Percentiles rank a stretch among this genome's conserved stretches.
These are phyloP conservation scores for Fusarium poae DNA, from an alignment of 2,329 filamentous ascomycete species.

Conservation along the genomic window DNA sequence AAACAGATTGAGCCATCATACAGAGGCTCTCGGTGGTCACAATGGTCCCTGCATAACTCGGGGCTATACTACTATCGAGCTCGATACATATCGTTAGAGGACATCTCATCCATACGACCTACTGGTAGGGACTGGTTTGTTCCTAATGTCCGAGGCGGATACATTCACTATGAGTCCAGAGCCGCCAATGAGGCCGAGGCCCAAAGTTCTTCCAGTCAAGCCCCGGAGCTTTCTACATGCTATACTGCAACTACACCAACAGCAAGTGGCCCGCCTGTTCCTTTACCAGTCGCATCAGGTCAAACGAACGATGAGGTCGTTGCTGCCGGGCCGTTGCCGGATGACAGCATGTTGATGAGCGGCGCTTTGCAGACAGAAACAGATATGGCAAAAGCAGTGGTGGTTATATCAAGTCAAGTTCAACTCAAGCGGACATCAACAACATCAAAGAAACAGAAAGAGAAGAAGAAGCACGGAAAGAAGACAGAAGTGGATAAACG, in stretches of 20 bases:
- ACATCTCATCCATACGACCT: conserved; percentile 20
- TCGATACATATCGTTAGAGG: conserved; percentile 41
- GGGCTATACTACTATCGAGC: conserved; percentile 42
- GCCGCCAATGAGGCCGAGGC: conserved; percentile 18
- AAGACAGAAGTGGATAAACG: conserved; percentile 38
- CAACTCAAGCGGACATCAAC: conserved; percentile 14
- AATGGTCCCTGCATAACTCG: conserved; percentile 36
- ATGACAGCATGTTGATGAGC: conserved; percentile 27
- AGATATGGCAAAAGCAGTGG: conserved; percentile 4
- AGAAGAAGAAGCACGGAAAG: conserved; percentile 40
- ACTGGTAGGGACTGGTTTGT: conserved; percentile 43
- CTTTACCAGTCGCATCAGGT: background rate
- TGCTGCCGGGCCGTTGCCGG: background rate
- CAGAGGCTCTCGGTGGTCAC: conserved; percentile 30
- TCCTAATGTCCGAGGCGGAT: conserved; percentile 32
- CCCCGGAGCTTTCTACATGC: conserved; percentile 23
- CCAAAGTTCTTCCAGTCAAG: background rate
- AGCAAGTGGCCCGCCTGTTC: background rate
- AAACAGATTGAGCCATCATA: conserved; percentile 6
- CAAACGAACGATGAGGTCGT: conserved; percentile 17
- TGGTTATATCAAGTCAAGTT: conserved; percentile 20
- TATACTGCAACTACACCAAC: conserved; percentile 28
- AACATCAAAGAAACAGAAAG: conserved; percentile 36
- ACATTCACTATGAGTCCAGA: conserved; percentile 45
- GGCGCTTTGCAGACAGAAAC: conserved; percentile 22